These are phyloP conservation scores for Tolypocladium inflatum DNA, from an alignment of 2,329 filamentous ascomycete genomes.

Conservation along the genomic window DNA sequence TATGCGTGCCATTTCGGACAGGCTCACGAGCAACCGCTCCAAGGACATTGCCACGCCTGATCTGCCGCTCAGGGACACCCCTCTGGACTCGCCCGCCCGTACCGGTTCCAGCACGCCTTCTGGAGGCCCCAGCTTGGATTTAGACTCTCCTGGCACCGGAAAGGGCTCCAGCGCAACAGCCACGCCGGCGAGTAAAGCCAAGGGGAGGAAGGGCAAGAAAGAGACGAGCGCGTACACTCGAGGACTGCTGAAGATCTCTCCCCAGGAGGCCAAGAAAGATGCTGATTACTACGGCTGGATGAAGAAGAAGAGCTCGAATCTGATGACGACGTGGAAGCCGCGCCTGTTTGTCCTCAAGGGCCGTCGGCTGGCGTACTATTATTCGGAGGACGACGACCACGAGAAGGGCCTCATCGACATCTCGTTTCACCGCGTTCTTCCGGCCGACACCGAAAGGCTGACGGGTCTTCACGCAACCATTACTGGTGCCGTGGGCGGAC, in stretches of 20 bases:
- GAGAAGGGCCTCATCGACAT: constrained; percentile 97
- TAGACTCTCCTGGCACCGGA: constrained; percentile 61
- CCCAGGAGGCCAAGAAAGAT: constrained; percentile 71
- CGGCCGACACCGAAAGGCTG: constrained; percentile 82
- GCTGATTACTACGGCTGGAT: constrained; percentile 98
- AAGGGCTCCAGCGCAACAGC: constrained; percentile 43
- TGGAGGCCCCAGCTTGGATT: constrained; percentile 61
- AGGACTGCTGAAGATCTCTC: constrained; percentile 71
- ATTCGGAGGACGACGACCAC: constrained; percentile 82
- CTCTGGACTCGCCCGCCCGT: constrained; percentile 55
- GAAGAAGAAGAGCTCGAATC: constrained; percentile 95
- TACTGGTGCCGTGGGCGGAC: constrained; percentile 61
- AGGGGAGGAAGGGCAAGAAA: constrained; percentile 74
- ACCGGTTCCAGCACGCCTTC: constrained; percentile 69
- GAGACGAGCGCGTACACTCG: constrained; percentile 89
- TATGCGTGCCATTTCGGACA: constrained; percentile 79
- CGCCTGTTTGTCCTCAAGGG: constrained; percentile 92
- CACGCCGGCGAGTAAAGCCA: constrained; percentile 38
- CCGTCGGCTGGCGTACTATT: constrained; percentile 88
- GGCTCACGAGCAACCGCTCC: constrained; percentile 45
- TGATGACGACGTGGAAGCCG: constrained; percentile 97
- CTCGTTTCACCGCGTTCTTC: constrained; percentile 91
- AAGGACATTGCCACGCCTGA: constrained; percentile 42
- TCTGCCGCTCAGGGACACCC: constrained; percentile 40
- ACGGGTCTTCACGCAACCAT: constrained; percentile 87